phyloP scores from a whole-genome alignment of 2,329 filamentous ascomycete genomes.

The Sclerotinia trifoliorum region DNA sequence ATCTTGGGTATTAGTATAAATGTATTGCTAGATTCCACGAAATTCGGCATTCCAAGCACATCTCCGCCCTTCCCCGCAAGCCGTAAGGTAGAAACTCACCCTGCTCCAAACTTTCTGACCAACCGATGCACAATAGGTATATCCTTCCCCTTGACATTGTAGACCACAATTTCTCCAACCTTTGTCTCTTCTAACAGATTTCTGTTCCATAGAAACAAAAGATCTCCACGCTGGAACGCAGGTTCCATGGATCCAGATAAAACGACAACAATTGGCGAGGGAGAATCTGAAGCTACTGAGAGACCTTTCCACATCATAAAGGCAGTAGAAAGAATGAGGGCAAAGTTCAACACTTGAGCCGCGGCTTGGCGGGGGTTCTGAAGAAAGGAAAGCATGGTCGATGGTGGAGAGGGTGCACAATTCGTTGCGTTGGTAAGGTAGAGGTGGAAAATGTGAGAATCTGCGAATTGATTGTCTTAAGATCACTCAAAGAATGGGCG shows the following conservation, averaged over 20 bases:
- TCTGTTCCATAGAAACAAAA: slow-evolving; percentile 60
- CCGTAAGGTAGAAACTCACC: slow-evolving; percentile 44
- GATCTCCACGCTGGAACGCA: slow-evolving; percentile 58
- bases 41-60: not conserved
- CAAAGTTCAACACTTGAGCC: slow-evolving; percentile 69
- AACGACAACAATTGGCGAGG: slow-evolving; percentile 60
- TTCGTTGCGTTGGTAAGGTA: not conserved
- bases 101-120: slow-evolving; percentile 68
- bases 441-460: not conserved
- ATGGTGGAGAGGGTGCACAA: not conserved
- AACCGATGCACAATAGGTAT: slow-evolving; percentile 97
- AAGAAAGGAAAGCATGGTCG: slow-evolving; percentile 54
- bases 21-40: too few species aligned
- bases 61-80: not conserved
- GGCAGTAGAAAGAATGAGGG: slow-evolving; percentile 68
- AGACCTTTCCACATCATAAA: slow-evolving; percentile 76
- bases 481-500: not conserved
- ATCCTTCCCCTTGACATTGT: slow-evolving; percentile 78
- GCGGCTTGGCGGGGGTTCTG: slow-evolving; percentile 64
- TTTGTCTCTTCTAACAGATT: slow-evolving; percentile 55
- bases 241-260: slow-evolving; percentile 62
- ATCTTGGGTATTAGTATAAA: not conserved
- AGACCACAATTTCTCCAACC: slow-evolving; percentile 72
- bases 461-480: not conserved
- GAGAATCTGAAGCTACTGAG: slow-evolving; percentile 60